Conservation (phyloP, 2,329 filamentous ascomycete species). For the Magnaporthiopsis rhizophila region DNA sequence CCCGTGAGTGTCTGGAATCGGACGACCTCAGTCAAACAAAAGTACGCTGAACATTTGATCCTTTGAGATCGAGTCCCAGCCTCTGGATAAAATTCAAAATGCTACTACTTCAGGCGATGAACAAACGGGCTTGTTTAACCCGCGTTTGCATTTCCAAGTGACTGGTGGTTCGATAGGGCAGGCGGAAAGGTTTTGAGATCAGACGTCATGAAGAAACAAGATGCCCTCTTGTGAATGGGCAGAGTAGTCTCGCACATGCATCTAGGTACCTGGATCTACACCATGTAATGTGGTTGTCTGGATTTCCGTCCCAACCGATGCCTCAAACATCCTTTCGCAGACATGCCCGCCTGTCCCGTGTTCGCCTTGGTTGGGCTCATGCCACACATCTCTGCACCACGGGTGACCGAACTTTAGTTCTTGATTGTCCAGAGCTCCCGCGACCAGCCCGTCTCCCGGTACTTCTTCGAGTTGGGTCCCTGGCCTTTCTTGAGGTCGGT, state of each 20-base stretch:
- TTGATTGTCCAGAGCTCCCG: constrained; percentile 55
- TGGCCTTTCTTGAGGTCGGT: constrained; percentile 42
- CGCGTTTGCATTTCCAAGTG: not conserved
- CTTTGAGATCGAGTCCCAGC: too few relatives aligned
- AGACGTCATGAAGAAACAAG: not conserved
- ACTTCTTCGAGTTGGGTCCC: constrained; percentile 46
- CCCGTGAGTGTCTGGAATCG: not conserved
- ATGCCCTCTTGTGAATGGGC: not conserved
- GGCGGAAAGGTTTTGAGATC: too few relatives aligned
- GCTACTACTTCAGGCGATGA: too few relatives aligned
- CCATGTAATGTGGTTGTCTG: not conserved
- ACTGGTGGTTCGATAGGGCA: not conserved
- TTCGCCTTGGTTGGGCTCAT: not conserved
- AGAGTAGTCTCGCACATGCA: not conserved
- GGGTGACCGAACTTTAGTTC: constrained; percentile 6
- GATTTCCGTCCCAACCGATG: not conserved
- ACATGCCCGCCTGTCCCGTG: not conserved
- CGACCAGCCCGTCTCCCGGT: constrained; percentile 55
- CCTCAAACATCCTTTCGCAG: not conserved
- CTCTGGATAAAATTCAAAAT: too few relatives aligned
- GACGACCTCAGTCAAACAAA: not conserved
- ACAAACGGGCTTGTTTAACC: too few relatives aligned
- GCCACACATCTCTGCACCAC: not conserved
- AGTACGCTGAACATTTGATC: too few relatives aligned
- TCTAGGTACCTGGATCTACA: not conserved